Conservation (phyloP, 2,329 filamentous ascomycete species). For the Fusarium succisae region DNA sequence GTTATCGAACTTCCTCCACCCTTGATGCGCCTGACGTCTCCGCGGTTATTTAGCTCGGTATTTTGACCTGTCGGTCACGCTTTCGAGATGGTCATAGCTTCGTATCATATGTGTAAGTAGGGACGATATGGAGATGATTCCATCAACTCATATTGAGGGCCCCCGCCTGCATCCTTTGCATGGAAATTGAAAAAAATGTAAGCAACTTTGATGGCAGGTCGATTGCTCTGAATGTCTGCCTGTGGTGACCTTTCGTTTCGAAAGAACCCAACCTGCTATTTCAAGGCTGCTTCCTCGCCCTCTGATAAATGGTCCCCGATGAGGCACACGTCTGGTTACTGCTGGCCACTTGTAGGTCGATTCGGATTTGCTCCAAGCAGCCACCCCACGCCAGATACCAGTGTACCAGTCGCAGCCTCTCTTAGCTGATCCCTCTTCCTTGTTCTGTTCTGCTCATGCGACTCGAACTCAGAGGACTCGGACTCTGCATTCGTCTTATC, state of each 20-base stretch:
- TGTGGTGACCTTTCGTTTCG: neutral
- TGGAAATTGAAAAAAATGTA: neutral
- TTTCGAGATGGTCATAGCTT: neutral
- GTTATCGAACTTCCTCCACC: neutral
- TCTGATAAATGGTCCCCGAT: neutral
- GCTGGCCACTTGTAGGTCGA: constrained; percentile 26
- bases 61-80: neutral
- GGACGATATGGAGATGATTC: neutral
- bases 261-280: neutral
- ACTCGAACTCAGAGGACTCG: constrained; percentile 38
- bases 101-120: neutral
- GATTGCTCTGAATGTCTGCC: neutral
- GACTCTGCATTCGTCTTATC: constrained; percentile 23
- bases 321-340: neutral
- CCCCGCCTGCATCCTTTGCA: neutral
- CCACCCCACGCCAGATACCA: constrained; percentile 75
- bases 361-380: constrained; percentile 65
- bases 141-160: neutral
- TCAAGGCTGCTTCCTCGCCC: neutral
- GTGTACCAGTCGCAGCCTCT: constrained; percentile 72
- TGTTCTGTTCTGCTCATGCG: constrained; percentile 51
- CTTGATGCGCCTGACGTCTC: neutral
- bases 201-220: neutral
- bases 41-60: neutral
- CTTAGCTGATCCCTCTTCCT: constrained; percentile 78